These are phyloP conservation scores for Backusella luteola DNA, from an alignment of 192 early-diverging fungal species.

Conservation along the genomic window DNA sequence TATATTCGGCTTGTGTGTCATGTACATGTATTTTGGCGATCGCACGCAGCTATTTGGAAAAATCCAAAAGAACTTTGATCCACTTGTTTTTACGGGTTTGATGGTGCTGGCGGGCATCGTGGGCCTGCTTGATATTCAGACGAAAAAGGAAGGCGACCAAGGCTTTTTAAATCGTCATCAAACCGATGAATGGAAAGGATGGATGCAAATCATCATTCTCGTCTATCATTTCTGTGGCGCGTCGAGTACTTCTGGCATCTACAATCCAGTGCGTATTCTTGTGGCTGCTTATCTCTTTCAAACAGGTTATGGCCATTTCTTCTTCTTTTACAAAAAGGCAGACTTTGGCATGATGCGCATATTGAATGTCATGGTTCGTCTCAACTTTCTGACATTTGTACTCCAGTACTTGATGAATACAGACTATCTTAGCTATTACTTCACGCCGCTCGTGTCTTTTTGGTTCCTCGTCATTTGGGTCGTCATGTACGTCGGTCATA, in stretches of 20 bases:
- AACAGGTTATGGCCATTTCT: constrained; percentile 82
- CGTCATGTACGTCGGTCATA: constrained; percentile 58
- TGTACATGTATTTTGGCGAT: constrained; percentile 67
- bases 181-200: constrained; percentile 88
- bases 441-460: constrained; percentile 71
- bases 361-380: constrained; percentile 59
- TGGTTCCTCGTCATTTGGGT: constrained; percentile 72
- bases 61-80: constrained; percentile 62
- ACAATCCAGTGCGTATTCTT: constrained; percentile 70
- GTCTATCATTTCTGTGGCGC: constrained; percentile 76
- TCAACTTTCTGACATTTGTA: constrained; percentile 68
- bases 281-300: constrained; percentile 82
- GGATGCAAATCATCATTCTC: constrained; percentile 79
- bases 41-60: constrained; percentile 71
- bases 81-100: constrained; percentile 47
- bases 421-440: constrained; percentile 76
- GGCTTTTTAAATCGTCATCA: constrained; percentile 73
- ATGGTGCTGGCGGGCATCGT: constrained; percentile 35
- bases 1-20: constrained; percentile 52
- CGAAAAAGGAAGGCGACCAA: constrained; percentile 40
- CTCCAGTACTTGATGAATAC: constrained; percentile 71
- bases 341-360: constrained; percentile 66
- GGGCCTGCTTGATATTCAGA: constrained; percentile 46
- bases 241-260: constrained; percentile 60
- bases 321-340: constrained; percentile 68